phyloP scores from a whole-genome alignment of 805 yeast genomes.

The Lachancea quebecensis region DNA sequence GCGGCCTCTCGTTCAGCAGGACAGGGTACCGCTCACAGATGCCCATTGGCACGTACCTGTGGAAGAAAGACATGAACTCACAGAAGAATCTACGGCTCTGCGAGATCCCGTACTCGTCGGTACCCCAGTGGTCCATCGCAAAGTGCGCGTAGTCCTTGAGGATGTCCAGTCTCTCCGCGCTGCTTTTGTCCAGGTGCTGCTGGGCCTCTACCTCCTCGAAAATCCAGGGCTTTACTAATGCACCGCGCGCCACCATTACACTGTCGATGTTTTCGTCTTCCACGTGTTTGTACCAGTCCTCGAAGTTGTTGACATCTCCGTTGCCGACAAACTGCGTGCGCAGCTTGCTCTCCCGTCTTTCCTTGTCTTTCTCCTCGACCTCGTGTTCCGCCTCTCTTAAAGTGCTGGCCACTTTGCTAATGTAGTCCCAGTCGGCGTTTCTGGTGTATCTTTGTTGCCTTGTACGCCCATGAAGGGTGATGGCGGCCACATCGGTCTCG shows the following conservation, averaged over 20 bases:
- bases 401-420: conserved; percentile 61
- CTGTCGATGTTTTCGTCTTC: conserved; percentile 69
- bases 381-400: conserved; percentile 52
- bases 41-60: conserved; percentile 91
- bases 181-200: conserved; percentile 84
- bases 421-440: conserved; percentile 90
- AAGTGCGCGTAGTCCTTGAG: conserved; percentile 61
- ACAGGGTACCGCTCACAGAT: conserved; percentile 85
- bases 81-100: conserved; percentile 85
- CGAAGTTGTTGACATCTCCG: conserved; percentile 83
- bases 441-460: conserved; percentile 91
- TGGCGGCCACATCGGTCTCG: conserved; percentile 81
- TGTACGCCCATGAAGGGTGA: conserved; percentile 93
- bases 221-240: conserved; percentile 97
- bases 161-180: conserved; percentile 81
- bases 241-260: conserved; percentile 97
- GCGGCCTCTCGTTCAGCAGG: conserved; percentile 87
- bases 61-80: conserved; percentile 90
- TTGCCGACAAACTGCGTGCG: conserved; percentile 86
- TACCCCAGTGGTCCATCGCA: conserved; percentile 96
- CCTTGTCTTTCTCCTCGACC: conserved; percentile 56
- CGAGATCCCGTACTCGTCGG: conserved; percentile 90
- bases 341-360: conserved; percentile 48
- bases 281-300: conserved; percentile 79
- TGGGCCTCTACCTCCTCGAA: conserved; percentile 89